Evolutionary conservation across 192 early-diverging fungal genomes (phyloP), one percentile per base, ranked within the genome.

Genomic region (Mortierella alpina): DNA sequence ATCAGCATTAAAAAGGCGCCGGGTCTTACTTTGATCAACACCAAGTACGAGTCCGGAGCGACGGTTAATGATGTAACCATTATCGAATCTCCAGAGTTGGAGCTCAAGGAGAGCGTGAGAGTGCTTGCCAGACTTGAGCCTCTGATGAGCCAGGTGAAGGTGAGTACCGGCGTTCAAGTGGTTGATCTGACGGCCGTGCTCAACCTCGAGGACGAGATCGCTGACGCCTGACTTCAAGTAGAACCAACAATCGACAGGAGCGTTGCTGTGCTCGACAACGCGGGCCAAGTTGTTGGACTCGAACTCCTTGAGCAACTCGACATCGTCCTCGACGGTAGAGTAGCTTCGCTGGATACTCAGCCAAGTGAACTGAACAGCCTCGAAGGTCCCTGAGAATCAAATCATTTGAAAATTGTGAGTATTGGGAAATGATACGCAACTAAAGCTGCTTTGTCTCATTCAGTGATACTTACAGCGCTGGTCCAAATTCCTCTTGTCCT

Each of bases 401-500:
- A 4, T 1, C 50, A 51, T 51, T 1, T 1, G n/a, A n/a, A 40
- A 40, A 31, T 1, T 40, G 56, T 58, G 15, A 13, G 6, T 31
- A 39, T 31, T 39, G 5, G 22, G 41, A 11, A 58, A 13, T 31
- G 20, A n/a, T 44, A 2, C 47, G 1, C 18, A 51, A 51, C 8
- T 4, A 20, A 49, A 64, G 20, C 1, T 14, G 1, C 41, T 1
- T 15, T 46, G 22, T 8, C 14, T 31, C 31, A 31, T 31, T 31
- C 31, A 31, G 1, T 31, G 31, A 31, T 6, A 62, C 73, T 55
- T 75, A 75, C 73, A 79, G 50, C 68, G 67, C 58, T 79, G 75
- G 20, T 79, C 75, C 12, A 66, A 44, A 55, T 79, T 79, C 63
- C 71, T 79, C 75, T 79, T 79, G 8, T 71, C 75, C 68, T 79